These are phyloP conservation scores for Linaria vulgaris DNA, from an alignment of 257 asterid species.

Conservation along the genomic window DNA sequence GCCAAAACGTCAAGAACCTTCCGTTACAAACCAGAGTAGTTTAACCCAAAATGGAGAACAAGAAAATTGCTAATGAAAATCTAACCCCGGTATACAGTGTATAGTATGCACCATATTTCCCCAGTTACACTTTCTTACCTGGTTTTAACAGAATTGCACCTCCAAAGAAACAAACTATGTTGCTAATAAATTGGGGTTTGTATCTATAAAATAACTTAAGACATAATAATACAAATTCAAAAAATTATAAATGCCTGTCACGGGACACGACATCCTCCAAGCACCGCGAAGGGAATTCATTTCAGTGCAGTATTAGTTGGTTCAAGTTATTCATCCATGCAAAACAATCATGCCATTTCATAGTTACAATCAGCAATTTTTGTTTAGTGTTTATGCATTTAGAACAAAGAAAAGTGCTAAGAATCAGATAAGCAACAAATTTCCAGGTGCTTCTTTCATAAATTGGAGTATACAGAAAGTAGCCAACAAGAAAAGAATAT, in stretches of 20 bases:
- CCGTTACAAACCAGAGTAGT: constrained; percentile 1
- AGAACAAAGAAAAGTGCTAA: neutral
- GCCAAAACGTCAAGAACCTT: constrained; percentile 3
- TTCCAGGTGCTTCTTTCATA: neutral
- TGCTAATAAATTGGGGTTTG: neutral
- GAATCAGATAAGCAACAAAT: neutral
- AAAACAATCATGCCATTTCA: neutral
- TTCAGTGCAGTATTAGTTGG: neutral
- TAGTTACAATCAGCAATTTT: neutral
- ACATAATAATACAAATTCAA: neutral
- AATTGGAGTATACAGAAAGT: neutral
- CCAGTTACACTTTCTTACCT: neutral
- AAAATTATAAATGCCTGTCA: neutral
- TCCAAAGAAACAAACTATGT: neutral
- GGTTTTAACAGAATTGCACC: neutral
- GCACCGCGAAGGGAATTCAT: too few species aligned
- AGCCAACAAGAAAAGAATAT: neutral
- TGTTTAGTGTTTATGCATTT: neutral
- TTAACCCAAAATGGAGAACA: constrained; percentile 5
- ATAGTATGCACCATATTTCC: neutral
- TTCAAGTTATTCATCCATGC: neutral
- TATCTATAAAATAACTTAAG: neutral
- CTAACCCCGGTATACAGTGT: too few species aligned
- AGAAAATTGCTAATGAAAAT: neutral
- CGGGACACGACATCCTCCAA: neutral